Conservation (phyloP, 371 early-diverging fungal genomes). For the Mortierella sp. region DNA sequence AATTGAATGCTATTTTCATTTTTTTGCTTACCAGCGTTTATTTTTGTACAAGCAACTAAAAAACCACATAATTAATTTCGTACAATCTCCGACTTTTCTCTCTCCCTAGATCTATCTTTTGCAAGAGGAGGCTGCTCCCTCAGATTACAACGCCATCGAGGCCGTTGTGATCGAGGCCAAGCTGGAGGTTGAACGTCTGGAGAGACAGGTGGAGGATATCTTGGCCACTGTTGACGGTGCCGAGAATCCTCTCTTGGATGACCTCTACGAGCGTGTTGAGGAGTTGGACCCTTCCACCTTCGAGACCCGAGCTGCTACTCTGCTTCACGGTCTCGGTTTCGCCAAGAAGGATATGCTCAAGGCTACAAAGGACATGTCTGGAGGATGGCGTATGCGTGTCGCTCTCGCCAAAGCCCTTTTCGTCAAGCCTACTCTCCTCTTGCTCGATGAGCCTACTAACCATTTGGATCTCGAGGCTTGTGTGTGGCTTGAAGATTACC, state of each 20-base stretch:
- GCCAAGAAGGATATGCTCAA: slow-evolving; percentile 84
- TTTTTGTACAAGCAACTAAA: background rate
- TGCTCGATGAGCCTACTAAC: slow-evolving; percentile 99
- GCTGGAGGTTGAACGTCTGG: slow-evolving; percentile 90
- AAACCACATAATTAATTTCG: background rate
- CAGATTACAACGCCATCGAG: slow-evolving; percentile 90
- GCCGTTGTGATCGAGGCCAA: slow-evolving; percentile 93
- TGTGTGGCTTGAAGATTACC: slow-evolving; percentile 98
- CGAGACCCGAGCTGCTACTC: slow-evolving; percentile 92
- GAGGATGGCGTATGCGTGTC: slow-evolving; percentile 99
- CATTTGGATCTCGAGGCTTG: slow-evolving; percentile 98
- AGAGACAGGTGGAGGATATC: slow-evolving; percentile 90
- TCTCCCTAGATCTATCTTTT: slow-evolving; percentile 83
- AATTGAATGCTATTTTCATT: no score
- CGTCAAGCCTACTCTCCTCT: slow-evolving; percentile 94
- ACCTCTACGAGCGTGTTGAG: slow-evolving; percentile 96
- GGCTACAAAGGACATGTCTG: slow-evolving; percentile 96
- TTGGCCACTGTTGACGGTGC: slow-evolving; percentile 84
- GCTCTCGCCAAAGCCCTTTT: slow-evolving; percentile 97
- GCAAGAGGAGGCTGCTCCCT: slow-evolving; percentile 95
- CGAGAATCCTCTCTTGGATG: slow-evolving; percentile 92
- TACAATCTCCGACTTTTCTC: no score
- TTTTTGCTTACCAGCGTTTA: no score
- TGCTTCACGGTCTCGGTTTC: slow-evolving; percentile 97
- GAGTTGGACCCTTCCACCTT: slow-evolving; percentile 93